These are phyloP conservation scores for Spongospora subterranea DNA, from an alignment of 208 protist species.

Conservation along the genomic window DNA sequence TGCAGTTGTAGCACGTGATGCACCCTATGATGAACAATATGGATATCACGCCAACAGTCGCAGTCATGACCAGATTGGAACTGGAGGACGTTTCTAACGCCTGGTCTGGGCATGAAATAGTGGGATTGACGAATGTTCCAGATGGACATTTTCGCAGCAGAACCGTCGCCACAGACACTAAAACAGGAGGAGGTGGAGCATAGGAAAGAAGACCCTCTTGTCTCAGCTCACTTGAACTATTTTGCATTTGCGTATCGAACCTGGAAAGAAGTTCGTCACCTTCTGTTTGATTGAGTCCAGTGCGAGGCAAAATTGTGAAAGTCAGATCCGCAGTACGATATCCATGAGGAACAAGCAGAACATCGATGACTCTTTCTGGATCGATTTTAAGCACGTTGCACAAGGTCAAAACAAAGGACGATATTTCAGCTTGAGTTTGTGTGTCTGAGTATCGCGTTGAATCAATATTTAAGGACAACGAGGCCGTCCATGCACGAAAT, in stretches of 20 bases:
- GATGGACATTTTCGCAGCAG: background rate
- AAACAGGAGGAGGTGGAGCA: background rate
- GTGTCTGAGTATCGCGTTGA: too few species aligned
- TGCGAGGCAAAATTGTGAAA: background rate
- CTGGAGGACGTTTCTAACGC: too few species aligned
- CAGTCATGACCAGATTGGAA: too few species aligned
- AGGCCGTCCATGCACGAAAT: background rate
- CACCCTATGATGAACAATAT: too few species aligned
- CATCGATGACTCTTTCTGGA: background rate
- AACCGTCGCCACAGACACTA: background rate
- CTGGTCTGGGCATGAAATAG: too few species aligned
- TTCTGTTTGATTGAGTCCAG: background rate
- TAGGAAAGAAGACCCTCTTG: background rate
- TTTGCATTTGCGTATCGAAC: background rate
- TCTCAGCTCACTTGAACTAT: background rate
- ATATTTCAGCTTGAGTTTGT: too few species aligned
- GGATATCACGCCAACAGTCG: too few species aligned
- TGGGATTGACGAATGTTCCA: too few species aligned
- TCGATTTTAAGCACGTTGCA: background rate
- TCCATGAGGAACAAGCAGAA: background rate
- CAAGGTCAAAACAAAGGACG: too few species aligned
- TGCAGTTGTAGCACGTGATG: too few species aligned
- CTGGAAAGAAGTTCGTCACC: background rate
- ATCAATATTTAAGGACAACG: too few species aligned
- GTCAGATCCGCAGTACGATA: background rate